Percentiles rank a stretch among this genome's conserved stretches.
Conservation (phyloP, 2,329 filamentous ascomycete genomes). For the Alternaria sp. region DNA sequence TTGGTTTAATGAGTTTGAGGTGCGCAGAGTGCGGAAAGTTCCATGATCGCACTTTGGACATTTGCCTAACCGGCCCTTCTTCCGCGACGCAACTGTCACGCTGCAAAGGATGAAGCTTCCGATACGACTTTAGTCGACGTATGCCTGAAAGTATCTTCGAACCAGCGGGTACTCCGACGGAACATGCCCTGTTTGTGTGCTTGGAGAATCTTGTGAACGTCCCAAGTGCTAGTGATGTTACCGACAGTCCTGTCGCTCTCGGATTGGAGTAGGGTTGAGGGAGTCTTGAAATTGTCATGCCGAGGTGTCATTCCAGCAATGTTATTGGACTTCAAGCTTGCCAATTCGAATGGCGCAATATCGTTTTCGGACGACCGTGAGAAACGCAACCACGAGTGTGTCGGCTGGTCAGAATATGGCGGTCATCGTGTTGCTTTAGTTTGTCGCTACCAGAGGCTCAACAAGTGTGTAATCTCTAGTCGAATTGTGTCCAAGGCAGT, state of each 20-base stretch:
- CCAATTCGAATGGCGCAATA: neutral
- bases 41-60: neutral
- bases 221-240: neutral
- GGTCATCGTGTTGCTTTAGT: conserved; percentile 3
- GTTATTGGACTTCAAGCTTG: neutral
- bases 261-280: neutral
- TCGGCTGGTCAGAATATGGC: neutral
- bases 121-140: neutral
- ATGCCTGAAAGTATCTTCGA: neutral
- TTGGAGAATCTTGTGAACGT: neutral
- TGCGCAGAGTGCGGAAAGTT: neutral
- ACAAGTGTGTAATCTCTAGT: neutral
- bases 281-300: neutral
- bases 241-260: neutral
- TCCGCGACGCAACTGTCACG: neutral
- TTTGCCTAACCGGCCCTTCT: neutral
- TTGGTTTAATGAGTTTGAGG: neutral
- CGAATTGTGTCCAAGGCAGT: neutral
- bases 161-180: neutral
- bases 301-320: neutral
- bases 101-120: neutral
- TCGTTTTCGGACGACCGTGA: neutral
- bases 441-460: conserved; percentile 1
- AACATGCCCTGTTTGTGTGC: neutral
- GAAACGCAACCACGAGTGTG: neutral